Conservation (phyloP, 2,329 filamentous ascomycete species). For the Fusarium dlaminii region DNA sequence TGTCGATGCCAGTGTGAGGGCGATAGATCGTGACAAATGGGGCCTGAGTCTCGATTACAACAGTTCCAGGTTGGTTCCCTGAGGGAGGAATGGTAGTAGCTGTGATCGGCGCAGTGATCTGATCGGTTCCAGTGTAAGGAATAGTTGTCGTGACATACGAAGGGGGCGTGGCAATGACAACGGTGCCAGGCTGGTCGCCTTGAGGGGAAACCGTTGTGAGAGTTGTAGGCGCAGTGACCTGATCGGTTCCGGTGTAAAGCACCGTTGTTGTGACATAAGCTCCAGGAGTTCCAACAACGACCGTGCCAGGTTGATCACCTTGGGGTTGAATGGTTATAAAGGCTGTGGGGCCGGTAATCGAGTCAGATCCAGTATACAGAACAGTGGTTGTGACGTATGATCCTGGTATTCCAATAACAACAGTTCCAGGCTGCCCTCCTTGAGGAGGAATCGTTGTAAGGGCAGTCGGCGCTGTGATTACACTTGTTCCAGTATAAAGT, state of each 20-base stretch:
- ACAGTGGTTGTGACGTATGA: constrained; percentile 8
- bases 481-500: constrained; percentile 10
- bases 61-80: constrained; percentile 17
- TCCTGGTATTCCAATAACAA: constrained; percentile 4
- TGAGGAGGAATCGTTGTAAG: constrained; percentile 14
- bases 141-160: constrained; percentile 22
- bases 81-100: constrained; percentile 8
- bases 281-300: constrained; percentile 3
- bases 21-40: constrained; percentile 20
- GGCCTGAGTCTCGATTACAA: constrained; percentile 21
- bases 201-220: constrained; percentile 12
- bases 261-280: constrained; percentile 12
- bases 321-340: constrained; percentile 13
- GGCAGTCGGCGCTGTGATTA: constrained; percentile 11
- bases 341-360: constrained; percentile 4
- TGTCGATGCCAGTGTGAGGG: constrained; percentile 13
- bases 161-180: constrained; percentile 18
- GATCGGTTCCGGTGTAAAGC: constrained; percentile 4
- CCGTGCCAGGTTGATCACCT: constrained; percentile 16
- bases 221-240: constrained; percentile 3
- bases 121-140: constrained; percentile 13
- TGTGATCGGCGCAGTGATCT: constrained; percentile 19
- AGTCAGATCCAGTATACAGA: constrained; percentile 11
- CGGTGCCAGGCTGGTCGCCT: constrained; percentile 15
- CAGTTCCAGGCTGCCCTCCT: constrained; percentile 17